Evolutionary conservation across 768 basidiomycete species (phyloP).

Genomic region (Erythrobasidium yunnanense): DNA sequence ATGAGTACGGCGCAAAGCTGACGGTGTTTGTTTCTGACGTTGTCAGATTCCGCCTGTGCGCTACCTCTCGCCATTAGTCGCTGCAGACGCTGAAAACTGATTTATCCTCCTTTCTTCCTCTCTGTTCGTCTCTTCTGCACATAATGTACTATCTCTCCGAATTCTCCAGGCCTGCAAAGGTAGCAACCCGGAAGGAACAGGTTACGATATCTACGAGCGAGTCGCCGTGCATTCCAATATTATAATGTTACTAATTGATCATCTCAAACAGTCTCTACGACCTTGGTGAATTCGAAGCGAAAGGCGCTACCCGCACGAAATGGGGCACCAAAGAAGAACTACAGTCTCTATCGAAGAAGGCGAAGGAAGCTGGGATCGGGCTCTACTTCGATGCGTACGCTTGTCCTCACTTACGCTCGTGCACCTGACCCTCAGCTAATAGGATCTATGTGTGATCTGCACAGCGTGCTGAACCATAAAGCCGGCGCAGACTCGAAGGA

Average conservation of each 20-base stretch:
- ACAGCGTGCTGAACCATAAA: slow-evolving; percentile 29
- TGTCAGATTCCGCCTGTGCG: slow-evolving; percentile 25
- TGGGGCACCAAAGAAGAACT: slow-evolving; percentile 46
- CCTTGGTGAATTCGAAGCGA: slow-evolving; percentile 44
- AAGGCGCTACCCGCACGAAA: slow-evolving; percentile 41
- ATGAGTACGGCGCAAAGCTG: background rate
- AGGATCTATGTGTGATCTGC: no score
- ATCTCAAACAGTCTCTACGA: slow-evolving; percentile 41
- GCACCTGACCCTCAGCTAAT: no score
- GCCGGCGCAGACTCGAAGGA: slow-evolving; percentile 45
- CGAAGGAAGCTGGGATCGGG: slow-evolving; percentile 43
- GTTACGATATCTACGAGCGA: slow-evolving; percentile 39
- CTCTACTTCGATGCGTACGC: slow-evolving; percentile 42
- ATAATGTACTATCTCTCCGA: background rate
- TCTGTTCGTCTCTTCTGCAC: background rate
- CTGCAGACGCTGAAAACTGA: slow-evolving; percentile 32
- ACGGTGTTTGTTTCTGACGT: background rate
- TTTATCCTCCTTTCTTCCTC: slow-evolving; percentile 6
- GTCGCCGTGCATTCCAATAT: background rate
- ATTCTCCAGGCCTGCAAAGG: slow-evolving; percentile 35
- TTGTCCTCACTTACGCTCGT: slow-evolving; percentile 45
- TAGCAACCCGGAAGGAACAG: slow-evolving; percentile 40
- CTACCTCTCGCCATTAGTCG: background rate
- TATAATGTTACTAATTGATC: background rate
- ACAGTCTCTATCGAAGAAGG: slow-evolving; percentile 40